Evolutionary conservation across 2,329 filamentous ascomycete species (phyloP), one percentile per base, ranked within the genome.

Genomic region (Madurella fahalii): DNA sequence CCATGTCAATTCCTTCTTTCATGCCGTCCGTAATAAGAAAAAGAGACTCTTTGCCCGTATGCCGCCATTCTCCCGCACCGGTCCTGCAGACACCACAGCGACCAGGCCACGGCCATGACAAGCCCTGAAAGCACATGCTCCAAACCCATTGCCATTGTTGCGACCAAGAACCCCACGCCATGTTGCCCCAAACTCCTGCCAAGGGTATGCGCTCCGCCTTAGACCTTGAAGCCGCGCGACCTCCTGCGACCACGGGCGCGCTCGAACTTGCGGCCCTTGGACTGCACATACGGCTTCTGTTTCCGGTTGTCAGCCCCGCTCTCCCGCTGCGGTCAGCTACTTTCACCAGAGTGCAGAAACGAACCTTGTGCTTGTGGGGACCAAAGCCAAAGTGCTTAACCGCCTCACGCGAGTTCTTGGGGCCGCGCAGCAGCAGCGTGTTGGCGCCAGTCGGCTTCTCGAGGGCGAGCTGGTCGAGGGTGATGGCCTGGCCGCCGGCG

Each of bases 181-280:
- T 41, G 46, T 40, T 47, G 56, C 53, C 52, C 55, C 59, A 51
- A 56, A 57, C 58, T 58, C 58, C 58, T 50, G 53, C 53, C 58
- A 57, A 55, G 53, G 51, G 40, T 48, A 43, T 51, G 47, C n/a
- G n/a, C 48, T 56, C 53, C 44, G 16, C 46, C 75, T 90, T 96
- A 99, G 75, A 99, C 94, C 91, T 99, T 99, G 92, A 99, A 99
- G 85, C 95, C 94, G 73, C 89, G 86, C 71, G 92, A 97, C 76
- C 91, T 84, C 87, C 94, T 95, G 80, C 94, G 92, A 79, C 94
- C 95, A 94, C 94, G 92, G 72, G 92, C 94, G 72, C 86, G 85
- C 87, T 99, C 95, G 83, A 99, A 99, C 85, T 99, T 99, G 80
- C 94, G 89, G 73, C 95, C 95, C 89, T 99, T 99, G 83, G 90